These are phyloP conservation scores for Hygrophila difformis DNA, from an alignment of 257 asterid species.

Conservation along the genomic window DNA sequence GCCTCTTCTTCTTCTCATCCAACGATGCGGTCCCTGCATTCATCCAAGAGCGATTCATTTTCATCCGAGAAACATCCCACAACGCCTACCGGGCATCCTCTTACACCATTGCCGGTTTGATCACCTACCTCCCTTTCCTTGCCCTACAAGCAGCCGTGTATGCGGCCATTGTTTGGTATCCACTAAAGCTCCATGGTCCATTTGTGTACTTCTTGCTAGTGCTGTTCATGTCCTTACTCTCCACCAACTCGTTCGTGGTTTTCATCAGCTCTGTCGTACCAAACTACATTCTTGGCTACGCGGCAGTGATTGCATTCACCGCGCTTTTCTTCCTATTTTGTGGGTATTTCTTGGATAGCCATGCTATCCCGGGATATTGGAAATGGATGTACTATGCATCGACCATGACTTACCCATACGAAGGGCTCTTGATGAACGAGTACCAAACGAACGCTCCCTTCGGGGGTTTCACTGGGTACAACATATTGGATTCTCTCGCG, in stretches of 20 bases:
- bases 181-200: conserved; percentile 42
- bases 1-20: conserved; percentile 78
- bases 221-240: conserved; percentile 53
- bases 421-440: conserved; percentile 72
- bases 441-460: conserved; percentile 34
- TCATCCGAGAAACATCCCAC: conserved; percentile 74
- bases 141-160: conserved; percentile 63
- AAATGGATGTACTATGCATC: conserved; percentile 80
- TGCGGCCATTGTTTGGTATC: conserved; percentile 66
- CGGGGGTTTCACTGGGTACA: conserved; percentile 33
- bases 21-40: conserved; percentile 92
- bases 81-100: conserved; percentile 84
- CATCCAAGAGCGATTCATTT: conserved; percentile 78
- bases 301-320: conserved; percentile 82
- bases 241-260: conserved; percentile 79
- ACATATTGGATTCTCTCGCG: conserved; percentile 41
- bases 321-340: conserved; percentile 79
- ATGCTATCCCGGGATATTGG: conserved; percentile 61
- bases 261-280: conserved; percentile 80
- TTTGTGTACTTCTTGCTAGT: conserved; percentile 50
- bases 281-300: conserved; percentile 78
- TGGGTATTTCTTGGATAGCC: conserved; percentile 51
- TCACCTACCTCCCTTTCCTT: conserved; percentile 77
- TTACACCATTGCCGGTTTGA: conserved; percentile 70
- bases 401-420: conserved; percentile 80